Evolutionary conservation across 257 asterid species (phyloP).

Genomic region (Perilla frutescens): DNA sequence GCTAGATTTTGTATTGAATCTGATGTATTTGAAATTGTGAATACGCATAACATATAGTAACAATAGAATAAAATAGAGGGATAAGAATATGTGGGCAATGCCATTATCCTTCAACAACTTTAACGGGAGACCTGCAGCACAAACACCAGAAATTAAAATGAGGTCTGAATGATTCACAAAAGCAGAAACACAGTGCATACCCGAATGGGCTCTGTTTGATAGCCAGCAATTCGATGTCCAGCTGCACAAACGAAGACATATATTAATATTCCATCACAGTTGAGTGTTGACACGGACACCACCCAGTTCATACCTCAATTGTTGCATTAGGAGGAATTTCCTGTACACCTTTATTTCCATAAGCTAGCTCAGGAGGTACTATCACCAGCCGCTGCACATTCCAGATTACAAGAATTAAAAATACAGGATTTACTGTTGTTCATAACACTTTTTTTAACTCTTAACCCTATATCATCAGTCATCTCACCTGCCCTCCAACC

Average conservation of each 20-base stretch:
- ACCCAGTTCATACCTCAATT: constrained; percentile 62
- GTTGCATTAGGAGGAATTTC: constrained; percentile 99
- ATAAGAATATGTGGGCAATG: too few species aligned
- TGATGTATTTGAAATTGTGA: too few species aligned
- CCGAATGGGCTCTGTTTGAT: constrained; percentile 94
- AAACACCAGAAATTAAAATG: background rate
- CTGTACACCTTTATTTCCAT: constrained; percentile 92
- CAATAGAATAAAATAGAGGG: too few species aligned
- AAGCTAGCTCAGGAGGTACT: constrained; percentile 95
- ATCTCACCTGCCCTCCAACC: constrained; percentile 93
- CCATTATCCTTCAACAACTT: constrained; percentile 72
- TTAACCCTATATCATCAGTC: too few species aligned
- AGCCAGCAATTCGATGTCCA: constrained; percentile 82
- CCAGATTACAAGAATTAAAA: too few species aligned
- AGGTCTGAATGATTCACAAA: background rate
- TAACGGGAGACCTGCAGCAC: constrained; percentile 81
- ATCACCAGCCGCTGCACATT: constrained; percentile 75
- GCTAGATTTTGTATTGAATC: too few species aligned
- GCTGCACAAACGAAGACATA: constrained; percentile 48
- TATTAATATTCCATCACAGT: too few species aligned
- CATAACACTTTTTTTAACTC: too few species aligned
- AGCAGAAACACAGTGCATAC: constrained; percentile 42
- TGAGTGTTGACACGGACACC: too few species aligned
- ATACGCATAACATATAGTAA: too few species aligned
- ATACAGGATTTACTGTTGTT: too few species aligned